phyloP scores from a whole-genome alignment of 805 yeast species.

The Phaffomyces opuntiae region DNA sequence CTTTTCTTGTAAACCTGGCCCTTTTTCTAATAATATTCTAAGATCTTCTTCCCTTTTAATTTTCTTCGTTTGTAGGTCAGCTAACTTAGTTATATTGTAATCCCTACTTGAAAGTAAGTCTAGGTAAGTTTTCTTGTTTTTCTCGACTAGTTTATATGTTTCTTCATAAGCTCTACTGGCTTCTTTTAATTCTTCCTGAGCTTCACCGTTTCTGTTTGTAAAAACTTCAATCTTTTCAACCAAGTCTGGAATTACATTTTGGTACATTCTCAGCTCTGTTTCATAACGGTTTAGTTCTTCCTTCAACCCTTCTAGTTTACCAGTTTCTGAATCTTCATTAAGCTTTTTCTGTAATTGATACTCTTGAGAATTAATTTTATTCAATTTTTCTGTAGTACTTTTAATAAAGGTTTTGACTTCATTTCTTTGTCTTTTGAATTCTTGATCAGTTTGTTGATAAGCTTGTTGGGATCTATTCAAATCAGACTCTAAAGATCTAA shows the following conservation, averaged over 20 bases:
- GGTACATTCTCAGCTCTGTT: conserved; percentile 5
- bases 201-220: conserved; percentile 2
- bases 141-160: conserved; percentile 19
- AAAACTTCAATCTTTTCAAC: conserved; percentile 13
- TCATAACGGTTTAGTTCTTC: conserved; percentile 5
- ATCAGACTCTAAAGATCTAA: not conserved
- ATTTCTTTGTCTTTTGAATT: conserved; percentile 12
- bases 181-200: conserved; percentile 15
- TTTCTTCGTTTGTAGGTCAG: conserved; percentile 13
- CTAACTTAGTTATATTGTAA: conserved; percentile 7
- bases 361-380: conserved; percentile 19
- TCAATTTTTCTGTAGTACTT: not conserved
- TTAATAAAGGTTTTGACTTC: conserved; percentile 2
- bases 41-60: conserved; percentile 15
- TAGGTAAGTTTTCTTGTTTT: conserved; percentile 2
- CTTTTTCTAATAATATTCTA: conserved; percentile 13
- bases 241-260: conserved; percentile 22
- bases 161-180: conserved; percentile 17
- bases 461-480: not conserved
- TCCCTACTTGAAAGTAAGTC: conserved; percentile 10
- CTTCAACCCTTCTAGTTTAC: conserved; percentile 27
- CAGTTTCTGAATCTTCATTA: conserved; percentile 38
- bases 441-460: conserved; percentile 6
- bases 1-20: conserved; percentile 14
- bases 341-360: conserved; percentile 32